Conservation (phyloP, 768 basidiomycete species). For the Auricularia sp. region DNA sequence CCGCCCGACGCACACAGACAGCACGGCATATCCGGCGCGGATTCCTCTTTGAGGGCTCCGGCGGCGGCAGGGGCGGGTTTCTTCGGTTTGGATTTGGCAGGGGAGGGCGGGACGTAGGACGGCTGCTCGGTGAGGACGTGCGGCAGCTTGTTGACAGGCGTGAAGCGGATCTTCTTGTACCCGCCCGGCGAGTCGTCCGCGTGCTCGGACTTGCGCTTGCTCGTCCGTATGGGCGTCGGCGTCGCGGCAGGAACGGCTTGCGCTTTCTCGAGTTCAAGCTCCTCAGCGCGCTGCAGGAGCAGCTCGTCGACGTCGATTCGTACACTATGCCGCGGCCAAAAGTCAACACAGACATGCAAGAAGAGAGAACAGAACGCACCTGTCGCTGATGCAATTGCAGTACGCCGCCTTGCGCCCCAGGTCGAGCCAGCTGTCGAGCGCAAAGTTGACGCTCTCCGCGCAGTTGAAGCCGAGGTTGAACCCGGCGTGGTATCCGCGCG, state of each 20-base stretch:
- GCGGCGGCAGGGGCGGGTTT: background rate
- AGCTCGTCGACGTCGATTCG: conserved; percentile 89
- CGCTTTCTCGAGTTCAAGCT: conserved; percentile 21
- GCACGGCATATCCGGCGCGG: conserved; percentile 47
- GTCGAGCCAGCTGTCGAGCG: conserved; percentile 88
- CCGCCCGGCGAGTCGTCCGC: conserved; percentile 27
- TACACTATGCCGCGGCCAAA: too few species aligned
- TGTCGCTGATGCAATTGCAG: conserved; percentile 65
- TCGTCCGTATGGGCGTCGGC: conserved; percentile 12
- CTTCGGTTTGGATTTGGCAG: background rate
- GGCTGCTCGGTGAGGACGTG: conserved; percentile 1
- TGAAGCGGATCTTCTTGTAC: conserved; percentile 30
- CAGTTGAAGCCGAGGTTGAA: conserved; percentile 96
- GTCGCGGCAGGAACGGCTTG: conserved; percentile 13
- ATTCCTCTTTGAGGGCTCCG: conserved; percentile 29
- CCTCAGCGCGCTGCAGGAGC: conserved; percentile 53
- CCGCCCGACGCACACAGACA: conserved; percentile 54
- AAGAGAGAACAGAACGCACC: too few species aligned
- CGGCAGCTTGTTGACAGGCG: background rate
- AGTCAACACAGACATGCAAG: too few species aligned
- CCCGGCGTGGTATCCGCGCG: conserved; percentile 91
- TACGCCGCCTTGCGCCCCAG: conserved; percentile 71
- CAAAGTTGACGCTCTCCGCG: conserved; percentile 96
- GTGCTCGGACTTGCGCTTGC: conserved; percentile 36
- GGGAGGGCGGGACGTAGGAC: conserved; percentile 9